phyloP scores from a whole-genome alignment of 305 asterid species.

The Fraxinus sp. region DNA sequence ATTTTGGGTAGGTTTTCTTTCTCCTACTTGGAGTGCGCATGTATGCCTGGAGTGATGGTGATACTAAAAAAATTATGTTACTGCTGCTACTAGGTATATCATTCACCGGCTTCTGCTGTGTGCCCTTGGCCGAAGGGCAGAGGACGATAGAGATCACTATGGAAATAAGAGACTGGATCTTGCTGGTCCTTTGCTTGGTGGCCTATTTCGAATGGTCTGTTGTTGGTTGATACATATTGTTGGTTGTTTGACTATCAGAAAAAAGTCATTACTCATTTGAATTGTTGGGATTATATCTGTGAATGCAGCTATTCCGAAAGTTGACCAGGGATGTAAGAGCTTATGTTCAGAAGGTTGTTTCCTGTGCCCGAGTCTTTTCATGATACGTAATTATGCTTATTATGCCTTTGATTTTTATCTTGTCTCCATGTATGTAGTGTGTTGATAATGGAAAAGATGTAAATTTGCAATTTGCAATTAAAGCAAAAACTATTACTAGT shows the following conservation, averaged over 20 bases:
- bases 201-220: constrained; percentile 90
- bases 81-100: constrained; percentile 58
- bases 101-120: constrained; percentile 89
- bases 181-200: constrained; percentile 97
- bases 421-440: constrained; percentile 54
- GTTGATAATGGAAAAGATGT: constrained; percentile 98
- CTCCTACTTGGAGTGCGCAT: constrained; percentile 6
- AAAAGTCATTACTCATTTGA: constrained; percentile 19
- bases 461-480: constrained; percentile 94
- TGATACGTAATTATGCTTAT: constrained; percentile 19
- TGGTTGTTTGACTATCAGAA: constrained; percentile 20
- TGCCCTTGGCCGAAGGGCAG: constrained; percentile 93
- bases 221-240: constrained; percentile 20
- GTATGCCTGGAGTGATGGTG: constrained; percentile 19
- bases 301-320: constrained; percentile 88
- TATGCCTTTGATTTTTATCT: constrained; percentile 10
- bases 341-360: constrained; percentile 88
- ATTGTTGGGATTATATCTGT: constrained; percentile 32
- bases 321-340: constrained; percentile 94
- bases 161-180: constrained; percentile 97
- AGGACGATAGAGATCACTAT: constrained; percentile 97
- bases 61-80: constrained; percentile 11
- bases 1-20: constrained; percentile 69
- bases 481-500: constrained; percentile 94
- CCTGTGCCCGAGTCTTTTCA: constrained; percentile 18